These are phyloP conservation scores for Komagataella populi DNA, from an alignment of 805 yeast species.

Conservation along the genomic window DNA sequence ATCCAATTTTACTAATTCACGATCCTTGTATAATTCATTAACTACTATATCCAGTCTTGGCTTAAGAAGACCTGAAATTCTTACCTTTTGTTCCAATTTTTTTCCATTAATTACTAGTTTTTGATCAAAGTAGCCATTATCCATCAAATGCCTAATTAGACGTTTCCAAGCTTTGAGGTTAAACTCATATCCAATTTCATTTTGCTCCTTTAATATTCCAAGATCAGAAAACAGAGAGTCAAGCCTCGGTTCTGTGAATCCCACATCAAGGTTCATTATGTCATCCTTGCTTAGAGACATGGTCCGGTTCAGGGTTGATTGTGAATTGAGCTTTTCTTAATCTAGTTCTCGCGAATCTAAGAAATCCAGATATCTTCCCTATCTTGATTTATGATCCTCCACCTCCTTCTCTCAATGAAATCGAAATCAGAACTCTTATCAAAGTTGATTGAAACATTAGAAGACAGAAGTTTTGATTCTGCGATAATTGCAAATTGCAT, in stretches of 20 bases:
- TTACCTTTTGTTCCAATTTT: not conserved
- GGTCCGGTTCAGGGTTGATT: not conserved
- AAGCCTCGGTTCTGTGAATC: constrained; percentile 25
- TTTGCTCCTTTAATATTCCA: constrained; percentile 23
- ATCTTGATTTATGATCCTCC: not conserved
- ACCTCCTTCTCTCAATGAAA: not conserved
- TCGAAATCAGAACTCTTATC: not conserved
- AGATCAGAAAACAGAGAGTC: constrained; percentile 37
- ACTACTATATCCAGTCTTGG: not conserved
- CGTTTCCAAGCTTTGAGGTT: constrained; percentile 32
- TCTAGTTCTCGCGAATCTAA: not conserved
- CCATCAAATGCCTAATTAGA: constrained; percentile 10
- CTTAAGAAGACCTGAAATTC: not conserved
- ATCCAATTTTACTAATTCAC: not conserved
- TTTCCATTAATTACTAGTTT: not conserved
- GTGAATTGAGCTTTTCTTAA: not conserved
- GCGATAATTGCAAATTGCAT: not conserved
- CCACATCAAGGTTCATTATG: constrained; percentile 1
- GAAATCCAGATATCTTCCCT: not conserved
- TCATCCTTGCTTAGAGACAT: not conserved
- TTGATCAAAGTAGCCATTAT: not conserved
- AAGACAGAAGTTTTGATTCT: not conserved
- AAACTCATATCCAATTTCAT: constrained; percentile 36
- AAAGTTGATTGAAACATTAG: not conserved
- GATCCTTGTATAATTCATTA: not conserved